Percentiles rank a stretch among this genome's conserved stretches.
These are phyloP conservation scores for Kwoniella bestiolae DNA, from an alignment of 768 basidiomycete genomes.

Conservation along the genomic window DNA sequence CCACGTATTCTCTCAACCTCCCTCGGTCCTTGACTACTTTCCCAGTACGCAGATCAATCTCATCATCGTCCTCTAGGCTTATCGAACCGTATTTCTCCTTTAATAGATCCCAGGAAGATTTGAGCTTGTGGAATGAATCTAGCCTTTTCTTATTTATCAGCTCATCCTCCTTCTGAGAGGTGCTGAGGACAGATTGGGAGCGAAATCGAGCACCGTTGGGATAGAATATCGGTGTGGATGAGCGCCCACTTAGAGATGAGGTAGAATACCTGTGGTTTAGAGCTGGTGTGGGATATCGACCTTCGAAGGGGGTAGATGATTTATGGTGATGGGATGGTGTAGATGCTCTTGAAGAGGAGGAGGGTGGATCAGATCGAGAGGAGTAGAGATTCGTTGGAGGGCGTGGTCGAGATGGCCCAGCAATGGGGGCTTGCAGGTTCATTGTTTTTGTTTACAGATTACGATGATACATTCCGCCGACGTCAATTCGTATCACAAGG, in stretches of 20 bases:
- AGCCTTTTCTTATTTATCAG: conserved; percentile 14
- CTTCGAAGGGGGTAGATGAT: background rate
- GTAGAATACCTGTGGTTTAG: conserved; percentile 2
- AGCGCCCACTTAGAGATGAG: background rate
- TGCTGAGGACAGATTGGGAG: conserved; percentile 13
- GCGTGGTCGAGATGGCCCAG: conserved; percentile 19
- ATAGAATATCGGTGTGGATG: conserved; percentile 20
- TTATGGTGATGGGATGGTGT: background rate
- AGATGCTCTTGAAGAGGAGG: conserved; percentile 10
- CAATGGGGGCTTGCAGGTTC: conserved; percentile 18
- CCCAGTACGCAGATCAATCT: conserved; percentile 43
- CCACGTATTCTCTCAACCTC: conserved; percentile 21
- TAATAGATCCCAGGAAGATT: conserved; percentile 35
- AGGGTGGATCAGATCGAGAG: conserved; percentile 7
- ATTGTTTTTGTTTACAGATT: background rate
- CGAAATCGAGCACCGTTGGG: conserved; percentile 23
- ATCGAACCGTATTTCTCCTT: conserved; percentile 39
- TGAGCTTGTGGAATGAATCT: conserved; percentile 32
- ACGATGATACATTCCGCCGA: background rate
- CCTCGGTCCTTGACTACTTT: conserved; percentile 38
- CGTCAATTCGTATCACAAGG: background rate
- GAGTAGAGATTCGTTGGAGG: conserved; percentile 13
- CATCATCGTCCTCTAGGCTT: conserved; percentile 45
- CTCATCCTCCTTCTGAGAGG: conserved; percentile 4
- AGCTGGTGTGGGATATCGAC: background rate